Percentiles rank a stretch among this genome's conserved stretches.
phyloP scores from a whole-genome alignment of 441 rosid species.

The Hura crepitans region DNA sequence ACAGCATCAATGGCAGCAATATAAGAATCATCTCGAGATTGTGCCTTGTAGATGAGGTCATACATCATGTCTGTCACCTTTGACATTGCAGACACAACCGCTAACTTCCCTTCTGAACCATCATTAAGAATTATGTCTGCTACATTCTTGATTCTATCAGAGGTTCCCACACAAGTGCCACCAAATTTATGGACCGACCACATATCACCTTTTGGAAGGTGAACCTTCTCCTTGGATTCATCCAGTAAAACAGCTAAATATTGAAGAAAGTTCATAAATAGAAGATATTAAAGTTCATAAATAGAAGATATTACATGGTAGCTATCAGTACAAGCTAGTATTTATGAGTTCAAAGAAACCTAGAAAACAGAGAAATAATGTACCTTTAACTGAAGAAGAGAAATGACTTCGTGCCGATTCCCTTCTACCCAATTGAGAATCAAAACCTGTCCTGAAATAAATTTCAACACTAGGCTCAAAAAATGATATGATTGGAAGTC shows the following conservation, averaged over 20 bases:
- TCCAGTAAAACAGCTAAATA: slow-evolving; percentile 49
- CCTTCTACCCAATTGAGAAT: slow-evolving; percentile 24
- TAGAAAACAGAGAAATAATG: slow-evolving; percentile 7
- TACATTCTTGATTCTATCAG: slow-evolving; percentile 84
- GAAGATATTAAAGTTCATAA: neutral
- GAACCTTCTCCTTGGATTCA: slow-evolving; percentile 45
- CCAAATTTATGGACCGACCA: slow-evolving; percentile 99
- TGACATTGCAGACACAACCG: slow-evolving; percentile 94
- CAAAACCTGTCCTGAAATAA: slow-evolving; percentile 32
- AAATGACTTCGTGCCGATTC: slow-evolving; percentile 24
- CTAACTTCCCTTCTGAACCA: slow-evolving; percentile 68
- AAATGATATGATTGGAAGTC: neutral
- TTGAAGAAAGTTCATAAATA: neutral
- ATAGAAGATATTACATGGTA: neutral
- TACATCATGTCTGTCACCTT: slow-evolving; percentile 97
- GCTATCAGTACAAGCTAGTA: neutral
- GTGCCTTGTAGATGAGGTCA: slow-evolving; percentile 74
- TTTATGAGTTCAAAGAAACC: neutral
- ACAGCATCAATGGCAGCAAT: slow-evolving; percentile 65
- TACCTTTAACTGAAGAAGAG: slow-evolving; percentile 50
- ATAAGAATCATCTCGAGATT: slow-evolving; percentile 75
- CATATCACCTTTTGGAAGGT: slow-evolving; percentile 54
- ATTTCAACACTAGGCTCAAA: slow-evolving; percentile 1
- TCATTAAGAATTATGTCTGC: slow-evolving; percentile 62
- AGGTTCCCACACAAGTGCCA: slow-evolving; percentile 90